Base-by-base conservation (phyloP, 441 rosid genomes). In the Croton setiger region DNA sequence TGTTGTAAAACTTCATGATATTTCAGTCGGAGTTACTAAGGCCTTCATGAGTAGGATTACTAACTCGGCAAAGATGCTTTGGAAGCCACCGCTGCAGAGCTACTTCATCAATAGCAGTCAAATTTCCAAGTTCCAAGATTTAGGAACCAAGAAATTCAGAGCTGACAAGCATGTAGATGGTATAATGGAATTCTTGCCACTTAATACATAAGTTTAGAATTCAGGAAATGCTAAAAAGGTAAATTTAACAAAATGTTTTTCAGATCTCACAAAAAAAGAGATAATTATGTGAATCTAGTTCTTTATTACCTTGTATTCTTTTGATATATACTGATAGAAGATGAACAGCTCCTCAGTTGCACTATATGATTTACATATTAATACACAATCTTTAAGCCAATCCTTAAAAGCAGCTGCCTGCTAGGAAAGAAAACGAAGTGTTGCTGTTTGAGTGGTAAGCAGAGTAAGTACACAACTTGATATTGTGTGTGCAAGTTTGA, bases 111-210 rank as follows among this genome's bases (percentile, higher is more conserved):
- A 43, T 48, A 20, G 15, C 60, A 54, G 10, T 12, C 6, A 44
- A 51, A 55, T 31, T 49, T 59, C 47, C 36, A 5, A 17, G 37
- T 57, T 13, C 0, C n/a, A n/a, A n/a, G n/a, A n/a, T n/a, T n/a
- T 45, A 56, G 9, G 33, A 48, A 15, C 62, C 11, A 7, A 5
- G n/a, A 52, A 33, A 49, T n/a, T 64, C 13, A 6, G 33, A 2
- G 3, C 45, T 21, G 58, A 63, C 17, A 13, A 37, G 43, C 63
- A 41, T 18, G 64, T 74, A 67, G 64, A 39, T 44, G 44, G 62
- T 33, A 63, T 68, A 45, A 20, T 67, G 60, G 52, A 60, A 31
- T 1, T 51, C 35, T 47, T 49, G 41, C 17, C 23, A 23, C 10
- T 41, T 11, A 8, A 4, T 37, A 5, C 17, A 1, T 48, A 8